Evolutionary conservation across 495 filamentous ascomycete genomes (phyloP), one percentile per base, ranked within the genome.

Genomic region (Haplographium delicatum): DNA sequence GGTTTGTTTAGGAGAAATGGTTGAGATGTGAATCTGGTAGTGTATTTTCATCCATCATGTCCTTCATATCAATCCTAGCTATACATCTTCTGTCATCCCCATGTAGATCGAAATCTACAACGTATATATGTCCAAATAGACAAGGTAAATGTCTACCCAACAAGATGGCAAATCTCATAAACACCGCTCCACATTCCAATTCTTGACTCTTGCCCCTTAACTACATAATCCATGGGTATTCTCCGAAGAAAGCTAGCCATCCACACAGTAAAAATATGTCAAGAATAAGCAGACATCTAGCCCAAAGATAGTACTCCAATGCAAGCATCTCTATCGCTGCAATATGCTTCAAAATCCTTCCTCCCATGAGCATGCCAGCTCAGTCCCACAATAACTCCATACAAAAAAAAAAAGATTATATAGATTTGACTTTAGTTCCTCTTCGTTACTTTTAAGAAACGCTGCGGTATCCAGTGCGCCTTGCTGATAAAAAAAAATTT

Each of bases 11-110:
- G n/a, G n/a, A n/a, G n/a, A n/a, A n/a, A n/a, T n/a, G n/a, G n/a
- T n/a, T n/a, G n/a, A 47, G 44, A 53, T 42, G 43, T 41, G 43
- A 53, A 53, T 53, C 51, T 53, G 1, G 30, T 53, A 47, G 44
- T 53, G 24, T 53, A 53, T 53, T 53, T 42, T 31, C 35, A 19
- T 51, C 24, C 46, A 40, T 33, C 47, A 6, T 22, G 33, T 11
- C 11, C 10, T n/a, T 44, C 42, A 6, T 26, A 18, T 5, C 5
- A 19, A 39, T 15, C 22, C 42, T 44, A 23, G 42, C 8, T 44
- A 15, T 26, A 30, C 23, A 39, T 41, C 47, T 35, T 49, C 46
- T n/a, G 38, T 41, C 38, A 41, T 41, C 25, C n/a, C n/a, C n/a
- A n/a, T n/a, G n/a, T n/a, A n/a, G n/a, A n/a, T n/a, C n/a, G n/a